These are phyloP conservation scores for Neopestalotiopsis clavispora DNA, from an alignment of 2,329 filamentous ascomycete species.

Conservation along the genomic window DNA sequence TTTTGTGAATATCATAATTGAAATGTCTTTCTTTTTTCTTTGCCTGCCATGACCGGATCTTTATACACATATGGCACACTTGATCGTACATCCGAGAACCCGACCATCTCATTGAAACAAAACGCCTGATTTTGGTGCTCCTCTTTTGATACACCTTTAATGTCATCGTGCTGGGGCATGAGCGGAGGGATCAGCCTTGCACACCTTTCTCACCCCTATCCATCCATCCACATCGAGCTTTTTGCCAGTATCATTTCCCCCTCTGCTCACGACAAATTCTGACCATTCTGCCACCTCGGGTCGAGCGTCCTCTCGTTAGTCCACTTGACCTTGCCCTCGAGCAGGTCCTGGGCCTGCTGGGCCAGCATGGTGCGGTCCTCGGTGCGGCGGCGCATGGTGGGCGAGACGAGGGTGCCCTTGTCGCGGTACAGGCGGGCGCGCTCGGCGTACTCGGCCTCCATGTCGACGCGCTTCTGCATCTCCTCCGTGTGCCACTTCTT, in stretches of 20 bases:
- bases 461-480: constrained; percentile 57
- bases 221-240: not conserved
- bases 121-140: not conserved
- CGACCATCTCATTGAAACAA: constrained; percentile 4
- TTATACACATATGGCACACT: constrained; percentile 14
- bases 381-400: constrained; percentile 47
- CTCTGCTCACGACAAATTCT: constrained; percentile 35
- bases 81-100: constrained; percentile 23
- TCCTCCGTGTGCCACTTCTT: constrained; percentile 68
- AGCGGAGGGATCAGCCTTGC: not conserved
- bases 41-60: not conserved
- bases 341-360: constrained; percentile 66
- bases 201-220: not conserved
- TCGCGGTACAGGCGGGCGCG: constrained; percentile 35
- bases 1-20: not conserved
- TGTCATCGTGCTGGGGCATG: not conserved
- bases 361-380: constrained; percentile 44
- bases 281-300: constrained; percentile 47
- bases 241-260: not conserved
- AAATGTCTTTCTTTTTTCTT: not conserved
- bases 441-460: constrained; percentile 46
- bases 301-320: constrained; percentile 51
- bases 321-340: constrained; percentile 68
- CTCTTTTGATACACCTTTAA: not conserved
- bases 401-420: constrained; percentile 41